A percentile compares a stretch with the other conserved stretches of the same genome.
These are phyloP conservation scores for Penicillium sp. DNA, from an alignment of 2,329 filamentous ascomycete species.

Conservation along the genomic window DNA sequence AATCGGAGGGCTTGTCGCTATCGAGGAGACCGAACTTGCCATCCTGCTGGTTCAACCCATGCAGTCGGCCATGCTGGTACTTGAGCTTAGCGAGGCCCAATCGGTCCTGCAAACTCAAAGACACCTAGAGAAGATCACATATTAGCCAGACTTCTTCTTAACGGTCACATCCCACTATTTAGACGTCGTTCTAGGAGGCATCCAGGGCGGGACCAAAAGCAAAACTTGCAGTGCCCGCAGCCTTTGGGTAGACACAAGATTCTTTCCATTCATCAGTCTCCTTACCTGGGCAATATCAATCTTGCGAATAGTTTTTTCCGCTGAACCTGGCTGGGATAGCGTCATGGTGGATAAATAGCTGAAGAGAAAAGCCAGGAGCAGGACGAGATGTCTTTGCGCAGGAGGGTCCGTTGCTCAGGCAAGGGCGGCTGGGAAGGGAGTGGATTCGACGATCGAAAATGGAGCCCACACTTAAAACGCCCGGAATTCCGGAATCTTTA, in stretches of 20 bases:
- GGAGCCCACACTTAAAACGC: conserved; percentile 7
- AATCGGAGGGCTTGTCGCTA: conserved; percentile 79
- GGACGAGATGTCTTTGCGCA: conserved; percentile 7
- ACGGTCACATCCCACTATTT: neutral
- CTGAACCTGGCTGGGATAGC: conserved; percentile 30
- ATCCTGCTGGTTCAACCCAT: conserved; percentile 70
- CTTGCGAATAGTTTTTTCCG: conserved; percentile 41
- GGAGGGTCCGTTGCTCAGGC: conserved; percentile 12
- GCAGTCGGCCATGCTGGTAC: conserved; percentile 92
- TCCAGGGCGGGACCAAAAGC: neutral
- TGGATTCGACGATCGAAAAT: conserved; percentile 15
- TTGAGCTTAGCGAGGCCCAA: conserved; percentile 96
- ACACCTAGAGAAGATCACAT: conserved; percentile 63
- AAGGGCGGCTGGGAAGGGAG: conserved; percentile 20
- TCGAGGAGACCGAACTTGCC: conserved; percentile 62
- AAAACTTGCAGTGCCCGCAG: neutral
- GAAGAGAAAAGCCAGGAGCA: conserved; percentile 7
- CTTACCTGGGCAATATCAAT: conserved; percentile 44
- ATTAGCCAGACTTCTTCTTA: neutral
- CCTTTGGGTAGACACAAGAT: neutral
- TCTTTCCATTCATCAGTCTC: neutral
- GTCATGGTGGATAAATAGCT: conserved; percentile 29
- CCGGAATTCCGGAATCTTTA: neutral
- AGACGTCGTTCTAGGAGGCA: neutral
- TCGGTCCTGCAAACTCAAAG: conserved; percentile 85